Conservation (phyloP, 78 protist genomes). For the Capsaspora owczarzaki region DNA sequence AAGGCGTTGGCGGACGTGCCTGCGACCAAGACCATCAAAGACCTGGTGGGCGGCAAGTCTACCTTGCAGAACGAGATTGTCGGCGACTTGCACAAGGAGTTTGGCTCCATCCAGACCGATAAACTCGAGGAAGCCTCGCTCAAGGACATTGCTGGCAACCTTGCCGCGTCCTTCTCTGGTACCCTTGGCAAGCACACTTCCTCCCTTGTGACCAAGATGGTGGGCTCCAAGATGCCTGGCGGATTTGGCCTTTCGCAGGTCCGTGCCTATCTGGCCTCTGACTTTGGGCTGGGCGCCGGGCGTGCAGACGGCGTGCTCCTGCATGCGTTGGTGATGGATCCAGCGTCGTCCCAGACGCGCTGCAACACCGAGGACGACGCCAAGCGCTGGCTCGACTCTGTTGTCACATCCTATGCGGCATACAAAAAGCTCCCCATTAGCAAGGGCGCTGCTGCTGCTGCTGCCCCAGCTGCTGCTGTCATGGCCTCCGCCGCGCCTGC, state of each 20-base stretch:
- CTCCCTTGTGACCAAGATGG: conserved; percentile 2
- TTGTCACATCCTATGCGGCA: background rate
- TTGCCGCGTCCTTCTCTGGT: background rate
- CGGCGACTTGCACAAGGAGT: conserved; percentile 37
- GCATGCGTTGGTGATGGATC: conserved; percentile 12
- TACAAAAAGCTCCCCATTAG: background rate
- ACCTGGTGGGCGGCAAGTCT: conserved; percentile 42
- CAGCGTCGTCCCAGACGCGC: conserved; percentile 24
- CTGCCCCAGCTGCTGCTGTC: background rate
- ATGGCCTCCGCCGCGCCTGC: background rate
- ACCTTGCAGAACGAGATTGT: conserved; percentile 39
- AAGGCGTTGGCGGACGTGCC: conserved; percentile 17
- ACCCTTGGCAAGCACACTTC: conserved; percentile 27
- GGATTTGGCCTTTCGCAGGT: conserved; percentile 18
- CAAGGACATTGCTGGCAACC: background rate
- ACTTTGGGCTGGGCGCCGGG: conserved; percentile 1
- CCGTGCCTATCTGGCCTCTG: background rate
- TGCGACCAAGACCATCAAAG: conserved; percentile 26
- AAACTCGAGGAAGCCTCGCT: conserved; percentile 39
- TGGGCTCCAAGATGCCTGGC: conserved; percentile 35
- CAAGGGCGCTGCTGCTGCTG: background rate
- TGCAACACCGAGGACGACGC: conserved; percentile 20
- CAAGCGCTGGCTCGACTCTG: conserved; percentile 6
- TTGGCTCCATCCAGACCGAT: conserved; percentile 25
- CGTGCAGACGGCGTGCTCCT: conserved; percentile 36